phyloP scores from a whole-genome alignment of 2,329 filamentous ascomycete species.

The Aspergillus ibericus region DNA sequence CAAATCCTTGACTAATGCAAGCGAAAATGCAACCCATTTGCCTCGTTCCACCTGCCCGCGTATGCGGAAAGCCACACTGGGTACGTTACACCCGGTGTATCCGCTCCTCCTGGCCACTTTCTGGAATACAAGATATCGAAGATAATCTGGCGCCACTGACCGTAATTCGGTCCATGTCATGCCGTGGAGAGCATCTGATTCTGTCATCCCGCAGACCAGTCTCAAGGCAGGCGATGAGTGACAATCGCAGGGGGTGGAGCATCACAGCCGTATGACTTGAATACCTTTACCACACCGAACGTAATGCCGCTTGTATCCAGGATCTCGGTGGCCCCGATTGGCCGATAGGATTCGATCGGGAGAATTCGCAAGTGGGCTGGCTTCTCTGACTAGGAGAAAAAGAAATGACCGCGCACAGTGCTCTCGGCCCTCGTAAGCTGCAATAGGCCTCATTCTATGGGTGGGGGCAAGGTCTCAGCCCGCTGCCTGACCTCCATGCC shows the following conservation, averaged over 20 bases:
- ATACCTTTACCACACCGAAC: not conserved
- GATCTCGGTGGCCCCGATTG: not conserved
- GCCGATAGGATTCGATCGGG: not conserved
- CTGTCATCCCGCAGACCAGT: no score
- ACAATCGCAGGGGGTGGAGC: not conserved
- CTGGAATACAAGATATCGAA: not conserved
- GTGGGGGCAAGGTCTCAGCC: not conserved
- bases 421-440: not conserved
- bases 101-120: not conserved
- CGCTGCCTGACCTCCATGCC: not conserved
- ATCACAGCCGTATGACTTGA: not conserved
- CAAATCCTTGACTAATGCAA: not conserved
- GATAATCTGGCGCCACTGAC: no score
- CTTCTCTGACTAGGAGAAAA: not conserved
- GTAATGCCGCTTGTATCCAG: not conserved
- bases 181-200: not conserved
- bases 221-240: not conserved
- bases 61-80: not conserved
- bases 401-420: not conserved
- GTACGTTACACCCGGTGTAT: not conserved
- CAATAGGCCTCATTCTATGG: not conserved
- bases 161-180: no score
- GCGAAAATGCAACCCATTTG: not conserved
- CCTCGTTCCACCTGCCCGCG: not conserved
- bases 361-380: not conserved